phyloP scores from a whole-genome alignment of 768 basidiomycete species.

The Kwoniella sp. region DNA sequence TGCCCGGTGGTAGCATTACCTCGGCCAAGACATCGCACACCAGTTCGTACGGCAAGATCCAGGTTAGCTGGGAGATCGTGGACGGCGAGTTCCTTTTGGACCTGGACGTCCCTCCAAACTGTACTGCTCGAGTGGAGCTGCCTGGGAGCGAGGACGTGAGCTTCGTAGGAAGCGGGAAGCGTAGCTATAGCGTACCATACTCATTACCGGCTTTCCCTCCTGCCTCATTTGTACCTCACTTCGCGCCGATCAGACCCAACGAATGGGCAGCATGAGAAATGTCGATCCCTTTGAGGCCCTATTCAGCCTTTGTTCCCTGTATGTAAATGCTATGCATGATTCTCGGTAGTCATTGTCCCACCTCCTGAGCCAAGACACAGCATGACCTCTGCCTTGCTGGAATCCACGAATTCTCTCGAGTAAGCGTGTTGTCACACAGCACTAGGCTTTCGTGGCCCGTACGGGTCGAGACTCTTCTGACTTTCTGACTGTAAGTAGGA shows the following conservation, averaged over 20 bases:
- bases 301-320: no score
- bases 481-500: no score
- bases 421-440: no score
- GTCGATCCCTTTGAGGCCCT: no score
- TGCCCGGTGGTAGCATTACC: constrained; percentile 45
- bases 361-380: no score
- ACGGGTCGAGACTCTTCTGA: no score
- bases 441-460: no score
- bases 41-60: constrained; percentile 31
- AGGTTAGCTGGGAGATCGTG: constrained; percentile 31
- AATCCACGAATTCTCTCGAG: no score
- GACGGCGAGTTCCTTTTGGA: constrained; percentile 25
- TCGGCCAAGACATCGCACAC: constrained; percentile 23
- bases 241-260: constrained; percentile 17
- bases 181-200: constrained; percentile 4
- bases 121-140: constrained; percentile 30
- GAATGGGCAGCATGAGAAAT: constrained; percentile 20
- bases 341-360: no score
- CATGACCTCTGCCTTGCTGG: no score
- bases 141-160: constrained; percentile 19
- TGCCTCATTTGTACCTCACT: constrained; percentile 12
- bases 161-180: constrained; percentile 4
- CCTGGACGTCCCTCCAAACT: constrained; percentile 39
- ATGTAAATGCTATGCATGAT: no score
- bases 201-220: constrained; percentile 15